Evolutionary conservation across 257 asterid species (phyloP).

Genomic region (Solanum okadae): DNA sequence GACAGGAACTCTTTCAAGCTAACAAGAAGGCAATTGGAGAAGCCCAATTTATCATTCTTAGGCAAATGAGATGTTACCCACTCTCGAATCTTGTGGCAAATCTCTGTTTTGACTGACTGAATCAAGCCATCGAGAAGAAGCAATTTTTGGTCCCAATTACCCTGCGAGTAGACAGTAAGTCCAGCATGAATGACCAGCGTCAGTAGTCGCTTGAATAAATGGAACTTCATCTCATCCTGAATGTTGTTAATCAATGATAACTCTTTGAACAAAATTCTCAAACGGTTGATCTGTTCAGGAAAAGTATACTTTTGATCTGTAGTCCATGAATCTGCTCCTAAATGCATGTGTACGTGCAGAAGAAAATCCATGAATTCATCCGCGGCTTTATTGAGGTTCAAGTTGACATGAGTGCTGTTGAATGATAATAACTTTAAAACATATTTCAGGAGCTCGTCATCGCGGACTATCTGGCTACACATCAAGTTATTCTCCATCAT

Average conservation of each 20-base stretch:
- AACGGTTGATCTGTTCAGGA: neutral
- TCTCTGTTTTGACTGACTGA: neutral
- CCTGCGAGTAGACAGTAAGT: neutral
- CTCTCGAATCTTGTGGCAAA: neutral
- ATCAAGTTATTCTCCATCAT: rapidly evolving
- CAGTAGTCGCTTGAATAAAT: neutral
- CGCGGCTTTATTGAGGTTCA: neutral
- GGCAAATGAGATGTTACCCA: neutral
- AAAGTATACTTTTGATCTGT: neutral
- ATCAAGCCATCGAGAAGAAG: neutral
- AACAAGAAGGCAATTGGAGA: neutral
- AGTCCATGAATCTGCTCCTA: neutral
- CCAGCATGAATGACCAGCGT: neutral
- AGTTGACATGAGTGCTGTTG: neutral
- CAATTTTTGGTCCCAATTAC: neutral
- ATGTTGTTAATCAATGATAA: neutral
- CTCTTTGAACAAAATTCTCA: neutral
- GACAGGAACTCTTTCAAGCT: neutral
- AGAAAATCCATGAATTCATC: neutral
- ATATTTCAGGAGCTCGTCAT: neutral
- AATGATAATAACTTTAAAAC: neutral
- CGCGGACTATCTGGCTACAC: neutral
- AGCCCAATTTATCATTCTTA: neutral
- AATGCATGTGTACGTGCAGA: neutral
- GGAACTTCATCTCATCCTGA: neutral